These are phyloP conservation scores for Basidioascus undulatus DNA, from an alignment of 768 basidiomycete species.

Conservation along the genomic window DNA sequence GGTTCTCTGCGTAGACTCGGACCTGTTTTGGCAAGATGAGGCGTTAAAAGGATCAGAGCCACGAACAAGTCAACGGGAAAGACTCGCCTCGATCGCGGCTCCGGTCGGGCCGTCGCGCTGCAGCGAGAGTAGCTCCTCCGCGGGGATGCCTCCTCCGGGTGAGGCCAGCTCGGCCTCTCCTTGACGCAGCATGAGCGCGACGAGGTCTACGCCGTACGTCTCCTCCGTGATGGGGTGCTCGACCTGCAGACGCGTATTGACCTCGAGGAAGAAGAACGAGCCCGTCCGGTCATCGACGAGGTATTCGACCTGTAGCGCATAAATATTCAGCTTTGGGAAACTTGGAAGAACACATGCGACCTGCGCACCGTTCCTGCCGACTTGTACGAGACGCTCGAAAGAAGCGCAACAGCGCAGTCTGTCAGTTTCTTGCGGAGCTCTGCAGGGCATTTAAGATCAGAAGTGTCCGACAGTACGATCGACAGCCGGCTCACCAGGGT, in stretches of 20 bases:
- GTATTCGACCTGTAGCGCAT: constrained; percentile 42
- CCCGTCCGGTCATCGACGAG: constrained; percentile 26
- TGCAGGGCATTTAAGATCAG: not conserved
- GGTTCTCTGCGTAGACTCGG: constrained; percentile 41
- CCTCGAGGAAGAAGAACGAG: constrained; percentile 41
- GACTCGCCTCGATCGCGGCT: too few species aligned
- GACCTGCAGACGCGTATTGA: constrained; percentile 46
- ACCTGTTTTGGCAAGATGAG: too few species aligned
- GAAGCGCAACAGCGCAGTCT: constrained; percentile 1
- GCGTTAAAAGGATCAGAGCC: too few species aligned
- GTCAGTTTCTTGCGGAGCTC: not conserved
- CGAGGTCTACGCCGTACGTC: constrained; percentile 32
- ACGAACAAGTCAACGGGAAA: too few species aligned
- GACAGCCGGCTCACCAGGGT: constrained; percentile 21
- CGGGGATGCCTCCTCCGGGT: too few species aligned
- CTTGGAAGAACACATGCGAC: too few species aligned
- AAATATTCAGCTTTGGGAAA: too few species aligned
- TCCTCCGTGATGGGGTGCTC: constrained; percentile 44
- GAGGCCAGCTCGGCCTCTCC: too few species aligned
- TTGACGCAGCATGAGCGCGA: constrained; percentile 25
- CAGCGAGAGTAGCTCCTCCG: too few species aligned
- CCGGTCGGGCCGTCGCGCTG: too few species aligned
- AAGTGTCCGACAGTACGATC: too few species aligned
- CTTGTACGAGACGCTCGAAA: constrained; percentile 4
- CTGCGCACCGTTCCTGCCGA: too few species aligned